phyloP scores from a whole-genome alignment of 192 early-diverging fungal species.

The Rhizoclosmatium sp. region DNA sequence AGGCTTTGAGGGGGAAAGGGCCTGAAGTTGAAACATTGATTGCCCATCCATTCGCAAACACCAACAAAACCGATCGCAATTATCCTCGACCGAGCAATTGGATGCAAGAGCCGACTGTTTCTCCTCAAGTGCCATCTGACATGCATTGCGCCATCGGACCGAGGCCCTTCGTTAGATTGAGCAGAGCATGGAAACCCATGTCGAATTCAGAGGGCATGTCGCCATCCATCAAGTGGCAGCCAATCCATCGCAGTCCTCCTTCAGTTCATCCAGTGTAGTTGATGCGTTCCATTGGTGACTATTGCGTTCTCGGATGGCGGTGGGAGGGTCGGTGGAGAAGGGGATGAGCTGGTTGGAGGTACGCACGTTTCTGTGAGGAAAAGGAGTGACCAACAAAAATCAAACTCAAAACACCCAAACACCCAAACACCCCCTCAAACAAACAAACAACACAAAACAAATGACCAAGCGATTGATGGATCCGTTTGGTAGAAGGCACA shows the following conservation, averaged over 20 bases:
- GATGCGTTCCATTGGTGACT: no score
- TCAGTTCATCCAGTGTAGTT: no score
- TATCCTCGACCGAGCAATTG: neutral
- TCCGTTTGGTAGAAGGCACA: slow-evolving; percentile 86
- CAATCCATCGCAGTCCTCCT: no score
- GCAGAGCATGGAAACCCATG: no score
- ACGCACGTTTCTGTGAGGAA: neutral
- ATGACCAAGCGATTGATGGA: slow-evolving; percentile 54
- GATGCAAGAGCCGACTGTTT: neutral
- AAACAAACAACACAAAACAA: neutral
- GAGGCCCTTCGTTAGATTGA: neutral
- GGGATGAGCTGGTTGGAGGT: neutral
- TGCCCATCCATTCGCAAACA: no score
- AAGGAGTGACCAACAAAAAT: slow-evolving; percentile 4
- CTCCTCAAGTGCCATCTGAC: neutral
- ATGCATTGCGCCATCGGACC: neutral
- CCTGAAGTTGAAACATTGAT: no score
- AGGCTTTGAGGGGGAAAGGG: neutral
- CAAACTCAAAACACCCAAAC: neutral
- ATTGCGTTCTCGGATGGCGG: neutral
- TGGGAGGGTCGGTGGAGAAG: neutral
- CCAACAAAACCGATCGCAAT: neutral
- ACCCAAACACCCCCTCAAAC: neutral
- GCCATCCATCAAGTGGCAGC: no score
- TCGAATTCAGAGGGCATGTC: no score